A percentile compares a stretch with the other conserved stretches of the same genome.
Conservation (phyloP, 2,329 filamentous ascomycete genomes). For the Fusarium compactum region DNA sequence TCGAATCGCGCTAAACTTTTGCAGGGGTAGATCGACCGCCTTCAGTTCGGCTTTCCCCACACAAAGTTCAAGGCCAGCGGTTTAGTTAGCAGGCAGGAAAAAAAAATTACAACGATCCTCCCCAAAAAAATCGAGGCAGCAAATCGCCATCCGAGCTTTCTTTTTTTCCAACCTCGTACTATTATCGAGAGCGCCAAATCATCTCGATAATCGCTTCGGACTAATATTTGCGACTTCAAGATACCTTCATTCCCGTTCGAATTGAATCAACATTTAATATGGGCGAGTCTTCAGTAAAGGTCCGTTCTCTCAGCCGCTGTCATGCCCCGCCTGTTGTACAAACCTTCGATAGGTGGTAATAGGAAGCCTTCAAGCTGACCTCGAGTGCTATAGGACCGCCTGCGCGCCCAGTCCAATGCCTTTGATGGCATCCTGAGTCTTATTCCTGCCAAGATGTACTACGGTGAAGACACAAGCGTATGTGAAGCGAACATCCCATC, state of each 20-base stretch:
- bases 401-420: conserved; percentile 74
- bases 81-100: conserved; percentile 29
- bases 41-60: conserved; percentile 34
- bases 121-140: conserved; percentile 38
- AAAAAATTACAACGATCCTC: conserved; percentile 38
- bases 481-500: conserved; percentile 53
- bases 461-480: conserved; percentile 86
- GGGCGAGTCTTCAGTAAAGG: conserved; percentile 62
- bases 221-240: background rate
- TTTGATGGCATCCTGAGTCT: conserved; percentile 89
- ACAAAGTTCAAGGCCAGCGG: conserved; percentile 11
- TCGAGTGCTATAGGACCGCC: conserved; percentile 60
- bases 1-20: conserved; percentile 17
- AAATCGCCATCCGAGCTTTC: conserved; percentile 42
- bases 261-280: conserved; percentile 46
- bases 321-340: conserved; percentile 46
- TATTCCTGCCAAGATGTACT: conserved; percentile 92
- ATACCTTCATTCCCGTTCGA: background rate
- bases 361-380: conserved; percentile 40
- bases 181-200: conserved; percentile 13
- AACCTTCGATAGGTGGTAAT: conserved; percentile 19
- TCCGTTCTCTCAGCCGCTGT: conserved; percentile 51
- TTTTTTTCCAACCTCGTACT: conserved; percentile 39
- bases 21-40: conserved; percentile 33
- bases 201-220: background rate